These are phyloP conservation scores for Pseudogymnoascus sp. DNA, from an alignment of 2,329 filamentous ascomycete species.

Conservation along the genomic window DNA sequence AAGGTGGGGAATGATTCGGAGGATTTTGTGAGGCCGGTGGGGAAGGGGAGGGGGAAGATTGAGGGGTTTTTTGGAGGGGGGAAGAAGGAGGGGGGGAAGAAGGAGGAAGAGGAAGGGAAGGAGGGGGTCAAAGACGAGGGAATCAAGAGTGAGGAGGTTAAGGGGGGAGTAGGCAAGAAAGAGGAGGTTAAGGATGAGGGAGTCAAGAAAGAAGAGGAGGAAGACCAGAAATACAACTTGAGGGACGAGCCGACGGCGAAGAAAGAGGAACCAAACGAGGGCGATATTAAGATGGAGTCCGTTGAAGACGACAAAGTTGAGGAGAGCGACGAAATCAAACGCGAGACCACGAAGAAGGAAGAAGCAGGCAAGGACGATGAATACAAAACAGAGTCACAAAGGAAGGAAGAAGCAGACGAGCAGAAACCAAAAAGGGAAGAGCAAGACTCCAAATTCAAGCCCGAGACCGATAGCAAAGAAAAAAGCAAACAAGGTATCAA, in stretches of 20 bases:
- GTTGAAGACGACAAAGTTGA: constrained; percentile 20
- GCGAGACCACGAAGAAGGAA: constrained; percentile 11
- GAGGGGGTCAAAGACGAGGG: constrained; percentile 13
- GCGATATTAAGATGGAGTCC: constrained; percentile 18
- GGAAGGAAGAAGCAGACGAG: not conserved
- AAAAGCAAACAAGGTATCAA: constrained; percentile 22
- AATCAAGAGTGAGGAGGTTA: constrained; percentile 6
- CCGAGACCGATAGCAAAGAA: constrained; percentile 7
- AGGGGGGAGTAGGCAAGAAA: constrained; percentile 10
- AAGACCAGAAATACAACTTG: not conserved
- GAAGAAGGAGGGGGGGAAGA: too few relatives aligned
- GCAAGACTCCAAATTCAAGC: not conserved
- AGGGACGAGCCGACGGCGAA: not conserved
- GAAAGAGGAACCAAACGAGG: constrained; percentile 16
- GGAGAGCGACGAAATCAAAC: not conserved
- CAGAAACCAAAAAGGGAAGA: not conserved
- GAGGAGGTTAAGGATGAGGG: constrained; percentile 14
- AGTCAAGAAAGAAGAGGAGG: not conserved
- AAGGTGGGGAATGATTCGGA: too few relatives aligned
- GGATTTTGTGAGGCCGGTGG: constrained; percentile 70
- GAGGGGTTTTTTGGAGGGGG: constrained; percentile 82
- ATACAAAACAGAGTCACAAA: not conserved
- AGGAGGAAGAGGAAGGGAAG: constrained; percentile 10
- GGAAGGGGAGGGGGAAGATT: constrained; percentile 82
- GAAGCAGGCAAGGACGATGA: constrained; percentile 10